Evolutionary conservation across 108 stramenopile genomes (phyloP).

Genomic region (Cyclostephanos invisitatus): DNA sequence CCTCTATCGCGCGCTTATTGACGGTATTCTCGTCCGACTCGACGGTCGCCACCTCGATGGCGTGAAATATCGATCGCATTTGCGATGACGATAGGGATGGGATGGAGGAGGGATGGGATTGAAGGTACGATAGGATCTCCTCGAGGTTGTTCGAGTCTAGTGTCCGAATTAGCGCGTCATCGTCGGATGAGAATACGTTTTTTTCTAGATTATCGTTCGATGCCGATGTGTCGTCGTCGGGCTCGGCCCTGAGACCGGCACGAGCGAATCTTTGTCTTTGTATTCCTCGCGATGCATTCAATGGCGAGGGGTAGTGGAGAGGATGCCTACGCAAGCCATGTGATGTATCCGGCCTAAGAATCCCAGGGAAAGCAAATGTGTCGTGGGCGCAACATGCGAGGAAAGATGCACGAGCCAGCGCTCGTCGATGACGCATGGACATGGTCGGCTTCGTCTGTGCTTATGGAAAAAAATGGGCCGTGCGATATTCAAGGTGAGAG

Average conservation of each 20-base stretch:
- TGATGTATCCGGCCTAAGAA: not conserved
- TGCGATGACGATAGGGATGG: conserved; percentile 15
- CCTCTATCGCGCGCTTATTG: conserved; percentile 44
- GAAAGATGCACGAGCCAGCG: not conserved
- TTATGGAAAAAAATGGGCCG: not conserved
- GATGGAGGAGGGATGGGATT: conserved; percentile 13
- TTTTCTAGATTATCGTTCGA: not conserved
- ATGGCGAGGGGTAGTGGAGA: not conserved
- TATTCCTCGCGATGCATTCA: not conserved
- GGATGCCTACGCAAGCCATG: not conserved
- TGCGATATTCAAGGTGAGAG: not conserved
- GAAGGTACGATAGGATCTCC: conserved; percentile 36
- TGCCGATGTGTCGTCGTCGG: not conserved
- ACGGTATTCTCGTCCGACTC: conserved; percentile 61
- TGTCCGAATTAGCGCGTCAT: conserved; percentile 15
- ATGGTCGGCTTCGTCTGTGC: not conserved
- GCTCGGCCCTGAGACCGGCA: not conserved
- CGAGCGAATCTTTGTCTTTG: not conserved
- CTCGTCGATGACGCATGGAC: not conserved
- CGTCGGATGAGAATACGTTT: not conserved
- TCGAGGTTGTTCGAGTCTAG: conserved; percentile 38
- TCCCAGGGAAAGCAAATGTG: not conserved
- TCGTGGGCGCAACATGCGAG: not conserved
- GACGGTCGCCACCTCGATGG: conserved; percentile 71
- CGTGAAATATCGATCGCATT: conserved; percentile 57